Evolutionary conservation across 2,329 filamentous ascomycete genomes (phyloP), one percentile per base, ranked within the genome.

Genomic region (Alternaria sp.): DNA sequence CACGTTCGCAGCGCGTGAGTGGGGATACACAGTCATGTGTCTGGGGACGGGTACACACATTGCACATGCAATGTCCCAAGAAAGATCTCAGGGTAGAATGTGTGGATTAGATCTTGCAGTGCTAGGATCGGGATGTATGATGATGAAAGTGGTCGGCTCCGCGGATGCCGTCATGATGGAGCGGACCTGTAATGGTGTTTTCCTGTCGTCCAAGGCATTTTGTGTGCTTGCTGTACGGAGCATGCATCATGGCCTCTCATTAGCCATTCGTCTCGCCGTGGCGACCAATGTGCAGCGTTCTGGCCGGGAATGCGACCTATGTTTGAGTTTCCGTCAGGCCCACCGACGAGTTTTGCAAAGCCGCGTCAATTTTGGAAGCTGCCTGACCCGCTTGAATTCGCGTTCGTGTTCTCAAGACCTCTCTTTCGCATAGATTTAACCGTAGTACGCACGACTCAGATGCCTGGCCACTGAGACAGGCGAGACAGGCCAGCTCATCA

Each of bases 1-100:
- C 44, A 69, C 46, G 65, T 70, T 68, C 64, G 50, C 49, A 61
- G 61, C 57, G 61, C 61, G 56, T 62, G 58, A 47, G 60, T 52
- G 56, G 56, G 59, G 51, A 28, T 47, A 26, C 45, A 54, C 28
- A 19, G 54, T 65, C 70, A 63, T 55, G 57, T 60, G 52, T 67
- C 46, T 59, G 54, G 51, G 49, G 50, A 51, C 63, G 62, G 62
- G 55, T 63, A 59, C 54, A 28, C 58, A 64, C 68, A 59, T 61
- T 52, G 58, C 60, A 63, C 57, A 69, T 64, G 64, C 64, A 61
- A 59, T 52, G 59, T 64, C 61, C 49, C 57, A 52, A 51, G 55
- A 63, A 44, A 65, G 44, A 66, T 66, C 56, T 54, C 59, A 58
- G 60, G 56, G 57, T 36, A 19, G 40, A 52, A 55, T 52, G 58